Evolutionary conservation across 169 alveolate species (phyloP), one percentile per base, ranked within the genome.

Genomic region (Plasmodium blacklocki): DNA sequence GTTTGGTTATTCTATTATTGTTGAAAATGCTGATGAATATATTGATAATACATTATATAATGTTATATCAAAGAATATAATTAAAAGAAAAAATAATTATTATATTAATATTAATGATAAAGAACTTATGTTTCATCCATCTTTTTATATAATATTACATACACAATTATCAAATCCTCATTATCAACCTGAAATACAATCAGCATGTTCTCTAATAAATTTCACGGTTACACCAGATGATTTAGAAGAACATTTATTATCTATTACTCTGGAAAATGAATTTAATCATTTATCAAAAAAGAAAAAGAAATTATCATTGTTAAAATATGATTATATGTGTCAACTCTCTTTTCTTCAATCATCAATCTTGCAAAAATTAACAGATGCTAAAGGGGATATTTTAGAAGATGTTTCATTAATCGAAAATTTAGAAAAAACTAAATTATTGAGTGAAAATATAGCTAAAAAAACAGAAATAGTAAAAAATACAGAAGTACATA

Each of bases 131-230:
- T 94, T 96, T 54, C 94, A 94, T 76, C 95, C 96, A 73, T 93
- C 94, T 76, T 98, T 98, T 96, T 93, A 93, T 67, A 96, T 98
- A 49, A 95, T 96, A 88, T 88, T 98, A 95, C 98, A 97, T 89
- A 98, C 99, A 45, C 96, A 98, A 93, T 92, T 98, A 45, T 95
- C 98, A 21, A 98, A 98, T 74, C 99, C 99, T 9, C 99, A 98
- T 89, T 98, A 97, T 91, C 99, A 98, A 32, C 99, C 99, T 26
- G 99, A 98, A 96, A 96, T 98, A 60, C 97, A 97, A 90, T 98
- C 99, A 14, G 98, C 97, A 72, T 96, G 98, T 56, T 96, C 98
- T 63, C 88, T 98, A 32, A 98, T 98, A 52, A 98, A 98, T 96
- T 98, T 97, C 93, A 97, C 98, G 43, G 99, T 98, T 62, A 98